These are phyloP conservation scores for Xerocomus minutiporus DNA, from an alignment of 1,284 basidiomycete species.

Conservation along the genomic window DNA sequence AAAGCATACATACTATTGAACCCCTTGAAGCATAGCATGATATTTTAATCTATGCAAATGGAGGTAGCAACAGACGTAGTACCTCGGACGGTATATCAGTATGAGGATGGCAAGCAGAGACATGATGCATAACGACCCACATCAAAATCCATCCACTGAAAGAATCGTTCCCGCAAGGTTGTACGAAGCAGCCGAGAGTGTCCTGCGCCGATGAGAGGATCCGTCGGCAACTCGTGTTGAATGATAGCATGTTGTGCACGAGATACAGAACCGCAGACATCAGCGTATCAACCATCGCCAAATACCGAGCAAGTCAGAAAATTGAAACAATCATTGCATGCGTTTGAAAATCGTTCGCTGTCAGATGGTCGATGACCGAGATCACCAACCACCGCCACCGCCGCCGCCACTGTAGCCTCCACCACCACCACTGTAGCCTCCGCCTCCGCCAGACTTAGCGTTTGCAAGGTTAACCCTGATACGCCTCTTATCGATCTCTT, in stretches of 20 bases:
- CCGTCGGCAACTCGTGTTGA: neutral
- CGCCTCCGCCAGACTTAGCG: conserved; percentile 45
- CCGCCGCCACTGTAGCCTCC: conserved; percentile 2
- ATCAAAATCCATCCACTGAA: too few relatives aligned
- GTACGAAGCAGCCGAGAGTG: too few relatives aligned
- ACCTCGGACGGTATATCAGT: too few relatives aligned
- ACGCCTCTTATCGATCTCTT: conserved; percentile 88
- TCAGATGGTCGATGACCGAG: neutral
- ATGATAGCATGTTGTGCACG: neutral
- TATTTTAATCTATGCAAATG: too few relatives aligned
- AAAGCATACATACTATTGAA: too few relatives aligned
- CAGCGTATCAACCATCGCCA: neutral
- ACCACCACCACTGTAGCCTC: conserved; percentile 6
- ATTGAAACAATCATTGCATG: conserved; percentile 10
- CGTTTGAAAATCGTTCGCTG: neutral
- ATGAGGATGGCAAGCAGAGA: too few relatives aligned
- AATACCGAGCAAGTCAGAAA: neutral
- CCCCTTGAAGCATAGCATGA: too few relatives aligned
- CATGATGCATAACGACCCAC: too few relatives aligned
- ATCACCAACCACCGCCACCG: conserved; percentile 21
- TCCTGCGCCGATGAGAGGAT: neutral
- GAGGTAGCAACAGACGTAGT: too few relatives aligned
- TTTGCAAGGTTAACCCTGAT: conserved; percentile 95
- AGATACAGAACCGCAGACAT: conserved; percentile 10
- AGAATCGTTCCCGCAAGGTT: too few relatives aligned